Evolutionary conservation across 73 alveolate genomes (phyloP), one percentile per base, ranked within the genome.

Genomic region (Paraurostyla sp.): DNA sequence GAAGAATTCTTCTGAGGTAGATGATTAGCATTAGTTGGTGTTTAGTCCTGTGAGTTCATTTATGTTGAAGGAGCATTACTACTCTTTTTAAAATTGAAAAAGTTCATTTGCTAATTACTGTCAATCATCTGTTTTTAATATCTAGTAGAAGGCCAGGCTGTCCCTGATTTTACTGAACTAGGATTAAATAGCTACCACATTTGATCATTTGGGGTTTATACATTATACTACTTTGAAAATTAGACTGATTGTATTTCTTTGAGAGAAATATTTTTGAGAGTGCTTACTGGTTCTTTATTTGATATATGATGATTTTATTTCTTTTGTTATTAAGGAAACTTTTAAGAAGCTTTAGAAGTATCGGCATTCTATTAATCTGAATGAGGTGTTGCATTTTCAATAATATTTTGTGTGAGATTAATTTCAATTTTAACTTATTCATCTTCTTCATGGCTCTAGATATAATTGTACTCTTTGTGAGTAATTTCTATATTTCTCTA

Each of bases 71-170:
- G 60, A 2, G 41, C 25, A 38, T 65, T 38, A 4, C 54, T 38
- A 7, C 60, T 38, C 23, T 65, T 2, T 22, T 58, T 33, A 2
- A 38, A 0, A 38, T 30, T 65, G 25, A 65, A 65, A 40, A 65
- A 65, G 58, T 65, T 65, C 1, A 40, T 38, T 23, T 20, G 32
- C 33, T 18, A 16, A 13, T 33, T 25, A 38, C 41, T 15, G 32
- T 65, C 60, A 22, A 38, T 13, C 3, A 30, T 6, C 15, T 18
- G 60, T 38, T 65, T 65, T 15, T 35, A 40, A 65, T 65, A 65
- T 13, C 82, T 32, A 4, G 82, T 38, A 65, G 60, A 38, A 11
- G 82, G 82, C 58, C 58, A 65, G 2, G 82, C 82, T 35, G 82
- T 65, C 0, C 4, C 82, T 6, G 82, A 65, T 22, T 65, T 65